Conservation (phyloP, 306 rosid species). For the Pueraria montana region DNA sequence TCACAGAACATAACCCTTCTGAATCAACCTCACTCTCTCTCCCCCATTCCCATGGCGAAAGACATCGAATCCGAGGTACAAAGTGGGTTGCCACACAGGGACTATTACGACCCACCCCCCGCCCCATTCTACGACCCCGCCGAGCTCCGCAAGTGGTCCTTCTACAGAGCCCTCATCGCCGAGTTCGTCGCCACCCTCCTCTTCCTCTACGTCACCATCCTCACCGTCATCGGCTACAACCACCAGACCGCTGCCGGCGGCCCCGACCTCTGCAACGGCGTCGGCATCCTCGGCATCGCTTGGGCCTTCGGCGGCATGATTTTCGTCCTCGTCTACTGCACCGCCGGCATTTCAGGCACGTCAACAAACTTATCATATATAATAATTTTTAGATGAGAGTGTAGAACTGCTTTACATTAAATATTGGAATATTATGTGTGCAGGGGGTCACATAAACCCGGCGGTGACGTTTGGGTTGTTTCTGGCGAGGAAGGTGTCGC, state of each 20-base stretch:
- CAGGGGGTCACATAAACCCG: conserved; percentile 63
- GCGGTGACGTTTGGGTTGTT: conserved; percentile 62
- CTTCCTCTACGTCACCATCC: conserved; percentile 73
- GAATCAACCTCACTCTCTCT: not conserved
- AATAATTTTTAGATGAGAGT: too few species aligned
- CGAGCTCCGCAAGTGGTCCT: conserved; percentile 82
- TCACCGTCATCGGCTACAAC: conserved; percentile 60
- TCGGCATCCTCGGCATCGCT: conserved; percentile 63
- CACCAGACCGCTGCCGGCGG: conserved; percentile 28
- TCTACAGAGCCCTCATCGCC: conserved; percentile 83
- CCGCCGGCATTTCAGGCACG: conserved; percentile 54
- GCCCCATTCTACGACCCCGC: conserved; percentile 66
- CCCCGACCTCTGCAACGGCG: conserved; percentile 41
- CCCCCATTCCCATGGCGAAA: conserved; percentile 72
- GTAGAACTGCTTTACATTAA: too few species aligned
- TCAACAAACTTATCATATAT: too few species aligned
- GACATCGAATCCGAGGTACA: conserved; percentile 41
- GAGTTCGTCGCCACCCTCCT: conserved; percentile 92
- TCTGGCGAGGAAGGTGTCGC: conserved; percentile 56
- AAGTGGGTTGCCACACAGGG: conserved; percentile 51
- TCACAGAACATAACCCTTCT: not conserved
- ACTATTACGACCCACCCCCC: conserved; percentile 87
- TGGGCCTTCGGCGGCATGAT: conserved; percentile 75
- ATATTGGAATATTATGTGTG: too few species aligned
- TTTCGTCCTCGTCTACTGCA: conserved; percentile 64